Conservation (phyloP, 345 rosid species). For the Corchorus capsularis region DNA sequence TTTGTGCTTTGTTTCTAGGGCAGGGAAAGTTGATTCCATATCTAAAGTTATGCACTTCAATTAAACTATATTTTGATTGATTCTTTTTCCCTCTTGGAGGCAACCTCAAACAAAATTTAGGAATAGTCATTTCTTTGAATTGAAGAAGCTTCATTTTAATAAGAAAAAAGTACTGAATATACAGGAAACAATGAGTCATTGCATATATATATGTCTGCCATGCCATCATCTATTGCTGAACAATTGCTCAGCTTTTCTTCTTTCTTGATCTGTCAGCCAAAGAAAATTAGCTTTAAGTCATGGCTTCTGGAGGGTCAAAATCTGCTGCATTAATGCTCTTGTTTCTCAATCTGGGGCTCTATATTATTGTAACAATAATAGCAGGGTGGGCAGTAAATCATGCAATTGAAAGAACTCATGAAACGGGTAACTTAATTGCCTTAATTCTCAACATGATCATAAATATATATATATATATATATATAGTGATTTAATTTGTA, state of each 20-base stretch:
- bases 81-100: conserved; percentile 37
- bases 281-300: conserved; percentile 10
- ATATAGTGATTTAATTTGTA: neutral
- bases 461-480: too few species aligned
- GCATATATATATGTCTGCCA: neutral
- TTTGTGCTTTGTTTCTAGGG: conserved; percentile 21
- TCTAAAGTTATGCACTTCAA: neutral
- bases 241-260: neutral
- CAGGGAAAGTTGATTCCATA: conserved; percentile 28
- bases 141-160: conserved; percentile 36
- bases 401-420: conserved; percentile 58
- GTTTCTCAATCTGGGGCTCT: conserved; percentile 65
- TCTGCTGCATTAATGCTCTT: conserved; percentile 65
- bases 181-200: neutral
- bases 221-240: neutral
- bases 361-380: conserved; percentile 55
- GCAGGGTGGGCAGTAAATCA: conserved; percentile 86
- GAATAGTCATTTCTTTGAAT: conserved; percentile 54
- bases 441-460: neutral
- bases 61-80: neutral
- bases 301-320: conserved; percentile 71
- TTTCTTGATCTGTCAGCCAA: neutral
- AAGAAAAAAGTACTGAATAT: neutral
- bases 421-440: conserved; percentile 47
- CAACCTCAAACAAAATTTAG: conserved; percentile 31